These are phyloP conservation scores for Porcisia deanei DNA, from an alignment of 208 protist genomes.

Conservation along the genomic window DNA sequence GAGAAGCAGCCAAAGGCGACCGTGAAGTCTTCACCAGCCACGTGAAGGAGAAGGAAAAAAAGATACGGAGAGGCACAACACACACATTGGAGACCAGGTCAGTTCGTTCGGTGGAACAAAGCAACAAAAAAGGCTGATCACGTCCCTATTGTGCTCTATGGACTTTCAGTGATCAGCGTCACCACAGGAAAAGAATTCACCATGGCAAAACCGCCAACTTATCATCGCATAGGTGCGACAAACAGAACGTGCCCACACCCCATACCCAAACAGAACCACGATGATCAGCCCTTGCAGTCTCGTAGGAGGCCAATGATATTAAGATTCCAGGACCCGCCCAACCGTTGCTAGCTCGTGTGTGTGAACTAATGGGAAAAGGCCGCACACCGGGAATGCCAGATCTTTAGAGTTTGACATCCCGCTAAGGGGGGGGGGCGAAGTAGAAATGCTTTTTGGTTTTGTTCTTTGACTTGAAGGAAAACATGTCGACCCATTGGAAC, in stretches of 20 bases:
- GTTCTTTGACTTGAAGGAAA: conserved; percentile 1
- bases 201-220: background rate
- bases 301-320: background rate
- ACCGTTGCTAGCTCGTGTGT: background rate
- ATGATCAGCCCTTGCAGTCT: background rate
- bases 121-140: background rate
- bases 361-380: background rate
- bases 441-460: background rate
- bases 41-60: background rate
- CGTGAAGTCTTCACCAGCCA: background rate
- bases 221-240: background rate
- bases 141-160: background rate
- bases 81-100: background rate
- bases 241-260: background rate
- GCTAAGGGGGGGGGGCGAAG: background rate
- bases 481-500: background rate
- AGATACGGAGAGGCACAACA: background rate
- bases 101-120: background rate
- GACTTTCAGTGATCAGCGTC: background rate
- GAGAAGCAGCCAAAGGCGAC: background rate
- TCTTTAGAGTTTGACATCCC: background rate
- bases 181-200: background rate
- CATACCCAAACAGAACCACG: background rate
- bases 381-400: background rate
- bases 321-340: too few relatives aligned